Conservation (phyloP, 169 alveolate species). For the Plasmodium gonderi region DNA sequence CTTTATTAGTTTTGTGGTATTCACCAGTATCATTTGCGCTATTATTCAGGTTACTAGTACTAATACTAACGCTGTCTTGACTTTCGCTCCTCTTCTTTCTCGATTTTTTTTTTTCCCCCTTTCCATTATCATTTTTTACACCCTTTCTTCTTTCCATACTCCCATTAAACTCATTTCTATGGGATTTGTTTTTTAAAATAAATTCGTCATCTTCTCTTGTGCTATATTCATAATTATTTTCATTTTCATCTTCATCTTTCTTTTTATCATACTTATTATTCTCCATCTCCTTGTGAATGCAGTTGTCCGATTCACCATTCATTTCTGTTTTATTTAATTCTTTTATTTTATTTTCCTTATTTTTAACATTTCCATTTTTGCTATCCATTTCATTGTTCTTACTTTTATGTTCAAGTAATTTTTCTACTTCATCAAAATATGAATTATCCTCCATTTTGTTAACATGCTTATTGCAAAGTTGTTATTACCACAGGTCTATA, state of each 20-base stretch:
- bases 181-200: neutral
- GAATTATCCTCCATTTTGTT: constrained; percentile 23
- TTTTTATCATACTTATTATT: neutral
- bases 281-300: neutral
- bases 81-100: neutral
- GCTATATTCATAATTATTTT: neutral
- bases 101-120: neutral
- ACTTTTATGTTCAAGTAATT: constrained; percentile 18
- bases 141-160: neutral
- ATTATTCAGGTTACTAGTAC: neutral
- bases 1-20: neutral
- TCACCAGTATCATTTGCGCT: neutral
- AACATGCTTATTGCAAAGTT: neutral
- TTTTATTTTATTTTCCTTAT: neutral
- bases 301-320: neutral
- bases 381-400: neutral
- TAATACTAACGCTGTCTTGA: neutral
- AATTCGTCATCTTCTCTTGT: neutral
- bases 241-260: neutral
- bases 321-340: neutral
- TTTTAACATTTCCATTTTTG: neutral
- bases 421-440: constrained; percentile 72
- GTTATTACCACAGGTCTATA: neutral
- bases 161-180: neutral
- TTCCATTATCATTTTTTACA: neutral